Evolutionary conservation across 805 yeast genomes (phyloP), one percentile per base, ranked within the genome.

Genomic region (Yarrowia sp.): DNA sequence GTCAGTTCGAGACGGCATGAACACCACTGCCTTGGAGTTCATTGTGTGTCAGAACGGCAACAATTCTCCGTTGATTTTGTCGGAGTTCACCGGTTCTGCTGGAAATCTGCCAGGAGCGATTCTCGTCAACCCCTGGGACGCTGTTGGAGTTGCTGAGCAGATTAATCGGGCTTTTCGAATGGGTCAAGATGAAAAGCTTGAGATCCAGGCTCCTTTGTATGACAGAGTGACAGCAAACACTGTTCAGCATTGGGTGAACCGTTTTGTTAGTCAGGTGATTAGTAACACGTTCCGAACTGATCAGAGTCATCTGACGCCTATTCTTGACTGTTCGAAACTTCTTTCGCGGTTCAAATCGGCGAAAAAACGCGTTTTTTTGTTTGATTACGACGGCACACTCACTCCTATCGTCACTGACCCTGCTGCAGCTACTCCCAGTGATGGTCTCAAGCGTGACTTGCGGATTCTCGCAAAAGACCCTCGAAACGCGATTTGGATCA

Each of bases 361-460:
- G 0, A 67, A 83, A 38, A 82, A 88, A 70, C 82, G 98, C 67
- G 77, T 95, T 66, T 91, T 95, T 71, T 75, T 95, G 70, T 92
- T 95, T 77, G 99, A 95, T 77, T 95, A 95, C 74, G 99, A 95
- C 74, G 99, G 99, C 33, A 95, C 99, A 1, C 80, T 95, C 69
- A 91, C 99, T 0, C 98, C 98, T 13, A 95, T 95, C 72, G 99
- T 95, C 3, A 83, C 86, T 43, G 98, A 95, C 71, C 99, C 99
- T 1, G 91, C 93, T n/a, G 98, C 98, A 0, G 99, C 99, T 0
- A 89, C 95, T 45, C 99, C 99, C 2, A 86, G 96, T 0, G 86
- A 87, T 3, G 81, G 88, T 69, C 79, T 95, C 50, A 80, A 84
- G 64, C 75, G 79, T 8, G 84, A 88, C 11, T 75, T 95, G 66